Base-by-base conservation (phyloP, 805 yeast species). In the Zygotorulaspora chibaensis region DNA sequence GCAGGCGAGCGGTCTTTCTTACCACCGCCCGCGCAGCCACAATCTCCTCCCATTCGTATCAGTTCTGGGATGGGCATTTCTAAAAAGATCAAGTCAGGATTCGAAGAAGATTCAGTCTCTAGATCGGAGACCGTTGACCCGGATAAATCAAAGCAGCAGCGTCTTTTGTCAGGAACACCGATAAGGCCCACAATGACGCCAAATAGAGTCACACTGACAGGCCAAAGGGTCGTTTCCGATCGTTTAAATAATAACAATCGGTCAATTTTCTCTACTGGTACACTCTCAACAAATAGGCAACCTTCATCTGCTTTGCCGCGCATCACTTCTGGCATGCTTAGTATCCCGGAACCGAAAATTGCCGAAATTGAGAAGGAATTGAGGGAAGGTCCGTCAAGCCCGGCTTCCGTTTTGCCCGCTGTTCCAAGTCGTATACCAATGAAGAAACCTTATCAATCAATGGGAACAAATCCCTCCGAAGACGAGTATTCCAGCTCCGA, bases 341-440 rank as follows among this genome's bases (percentile, higher is more conserved):
- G 69, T 11, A 70, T 68, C 18, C 76, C 76, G 2, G 75, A 71
- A 49, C 74, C 75, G 16, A 68, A 63, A 51, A 56, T 71, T 42
- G 61, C 68, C 16, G 75, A 69, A 45, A 64, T 70, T 9, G 72
- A 67, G 46, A 68, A 63, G 35, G 65, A 63, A 35, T 56, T 71
- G 13, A 56, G 61, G 18, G 71, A 69, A 41, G 74, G 73, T 11
- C 67, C 66, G 12, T 62, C 72, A 49, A 59, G 72, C 42, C 69
- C 70, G 8, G 55, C 67, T 3, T 55, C 64, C 1, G 17, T 62
- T 9, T 40, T 66, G 28, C 70, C 70, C 8, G 55, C 63, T 3
- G 63, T 57, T 39, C 51, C 65, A 2, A 55, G 60, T 38, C 61
- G 62, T 40, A 64, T 63, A 28, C 70, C 70, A 9, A 66, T 65